Evolutionary conservation across 495 filamentous ascomycete genomes (phyloP), one percentile per base, ranked within the genome.

Genomic region (Penicillium roqueforti): DNA sequence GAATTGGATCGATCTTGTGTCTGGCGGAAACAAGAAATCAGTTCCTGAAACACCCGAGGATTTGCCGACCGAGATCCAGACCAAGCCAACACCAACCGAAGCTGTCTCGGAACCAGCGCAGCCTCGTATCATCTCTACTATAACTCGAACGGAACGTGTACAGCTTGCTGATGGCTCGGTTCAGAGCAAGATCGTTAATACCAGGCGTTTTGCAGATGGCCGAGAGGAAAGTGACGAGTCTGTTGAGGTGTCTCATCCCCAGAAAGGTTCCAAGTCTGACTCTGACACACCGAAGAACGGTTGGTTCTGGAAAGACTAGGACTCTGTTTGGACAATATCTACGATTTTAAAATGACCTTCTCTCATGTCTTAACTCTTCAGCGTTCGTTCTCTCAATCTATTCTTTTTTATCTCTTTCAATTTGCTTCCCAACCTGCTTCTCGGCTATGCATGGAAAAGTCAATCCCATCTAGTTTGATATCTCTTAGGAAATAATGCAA

Each of bases 151-250:
- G 9, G 76, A 83, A 48, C 76, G 77, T 1, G 70, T 68, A 6
- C 76, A 69, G 13, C 60, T 79, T 22, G 66, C 81, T 3, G 84
- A 87, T 68, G 85, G 85, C 7, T 83, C 80, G 5, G 67, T 84
- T 5, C 74, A 79, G 42, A 87, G 80, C 4, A 82, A 75, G 55
- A 77, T 79, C n/a, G 68, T 81, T 10, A 66, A 82, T 11, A 85
- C 81, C 42, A 83, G 81, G 63, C 70, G 78, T 6, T 88, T 81
- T 59, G 72, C 80, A 0, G 84, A 88, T 73, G 85, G 85, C 5
- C 69, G 77, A 19, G 84, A 86, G 58, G 81, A 84, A 58, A 80
- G 59, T 23, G 77, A 80, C 6, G 78, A 80, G 13, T 69, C 65
- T 11, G 65, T 70, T 8, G 73, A 77, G 41, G 55, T 68, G 13